Conservation (phyloP, 768 basidiomycete species). For the Boletus subcaerulescens region DNA sequence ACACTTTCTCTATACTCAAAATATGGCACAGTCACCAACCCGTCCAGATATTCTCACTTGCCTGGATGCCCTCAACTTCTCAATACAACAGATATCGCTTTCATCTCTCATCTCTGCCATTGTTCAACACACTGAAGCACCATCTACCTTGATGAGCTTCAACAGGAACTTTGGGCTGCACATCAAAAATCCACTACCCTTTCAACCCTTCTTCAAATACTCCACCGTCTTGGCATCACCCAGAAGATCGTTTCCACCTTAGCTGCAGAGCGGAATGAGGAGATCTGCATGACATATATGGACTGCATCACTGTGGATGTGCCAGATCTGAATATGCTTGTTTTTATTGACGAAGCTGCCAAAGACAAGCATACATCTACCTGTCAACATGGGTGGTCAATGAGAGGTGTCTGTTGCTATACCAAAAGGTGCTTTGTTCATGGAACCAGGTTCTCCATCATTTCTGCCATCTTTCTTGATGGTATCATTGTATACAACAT, state of each 20-base stretch:
- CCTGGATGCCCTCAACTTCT: not conserved
- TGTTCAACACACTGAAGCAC: not conserved
- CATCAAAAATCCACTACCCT: not conserved
- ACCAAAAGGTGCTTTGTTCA: conserved; percentile 6
- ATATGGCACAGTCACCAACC: not conserved
- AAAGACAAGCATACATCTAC: conserved; percentile 8
- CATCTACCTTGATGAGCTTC: conserved; percentile 10
- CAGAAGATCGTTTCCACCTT: conserved; percentile 7
- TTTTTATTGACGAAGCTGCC: conserved; percentile 12
- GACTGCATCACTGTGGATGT: conserved; percentile 3
- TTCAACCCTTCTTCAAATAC: not conserved
- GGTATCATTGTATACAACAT: conserved; percentile 19
- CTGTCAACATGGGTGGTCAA: not conserved
- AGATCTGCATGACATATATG: not conserved
- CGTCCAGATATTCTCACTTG: not conserved
- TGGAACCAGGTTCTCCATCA: conserved; percentile 9
- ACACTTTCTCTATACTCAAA: not conserved
- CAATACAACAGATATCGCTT: not conserved
- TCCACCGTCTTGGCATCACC: conserved; percentile 2
- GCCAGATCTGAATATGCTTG: conserved; percentile 10
- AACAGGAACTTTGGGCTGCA: not conserved
- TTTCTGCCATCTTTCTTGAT: conserved; percentile 19
- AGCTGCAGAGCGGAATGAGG: conserved; percentile 13
- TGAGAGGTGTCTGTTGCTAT: not conserved
- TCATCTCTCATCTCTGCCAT: not conserved